Base-by-base conservation (phyloP, 2,329 filamentous ascomycete species). In the Ophiostoma perfectum region DNA sequence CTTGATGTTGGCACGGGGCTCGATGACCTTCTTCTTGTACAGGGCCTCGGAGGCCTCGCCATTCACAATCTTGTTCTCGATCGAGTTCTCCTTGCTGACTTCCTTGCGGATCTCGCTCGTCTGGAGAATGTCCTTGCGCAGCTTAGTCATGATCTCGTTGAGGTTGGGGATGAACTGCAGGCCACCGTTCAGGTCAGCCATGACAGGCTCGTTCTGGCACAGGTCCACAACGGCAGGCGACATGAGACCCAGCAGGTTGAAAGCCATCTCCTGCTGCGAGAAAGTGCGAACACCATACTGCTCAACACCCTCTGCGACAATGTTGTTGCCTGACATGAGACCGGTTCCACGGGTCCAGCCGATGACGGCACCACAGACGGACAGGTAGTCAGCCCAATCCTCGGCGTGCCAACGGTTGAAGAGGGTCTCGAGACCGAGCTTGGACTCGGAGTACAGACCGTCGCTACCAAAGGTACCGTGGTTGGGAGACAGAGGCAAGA, bases 361-460 rank as follows among this genome's bases (percentile, higher is more conserved):
- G 77, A 99, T 99, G 79, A 98, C 92, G 71, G 94, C 94, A 82
- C 95, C 95, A 75, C 95, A 99, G 74, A 99, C 95, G 70, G 94
- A 98, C 75, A 99, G 92, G 82, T 96, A 99, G 81, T 94, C 94
- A 73, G 88, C 90, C 95, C 95, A 99, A 82, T 88, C 93, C 82
- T 99, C 95, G 0, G 95, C 96, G 80, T 96, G 90, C 95, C 95
- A 99, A 74, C 95, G 88, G 82, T 97, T 97, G 87, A 99, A 98
- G 49, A 99, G 86, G 4, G 95, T 98, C 84, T 99, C 95, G 8
- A 99, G 85, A 60, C 90, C 95, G 70, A 99, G 89, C 82, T 99
- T 99, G 64, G 95, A 98, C 81, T 99, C 95, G 5, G 95, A 96
- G 72, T 81, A 99, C 65, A 99, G 86, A 81, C 95, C 95, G 75